Base-by-base conservation (phyloP, 352 stramenopile genomes). In the Pythium graminicola region DNA sequence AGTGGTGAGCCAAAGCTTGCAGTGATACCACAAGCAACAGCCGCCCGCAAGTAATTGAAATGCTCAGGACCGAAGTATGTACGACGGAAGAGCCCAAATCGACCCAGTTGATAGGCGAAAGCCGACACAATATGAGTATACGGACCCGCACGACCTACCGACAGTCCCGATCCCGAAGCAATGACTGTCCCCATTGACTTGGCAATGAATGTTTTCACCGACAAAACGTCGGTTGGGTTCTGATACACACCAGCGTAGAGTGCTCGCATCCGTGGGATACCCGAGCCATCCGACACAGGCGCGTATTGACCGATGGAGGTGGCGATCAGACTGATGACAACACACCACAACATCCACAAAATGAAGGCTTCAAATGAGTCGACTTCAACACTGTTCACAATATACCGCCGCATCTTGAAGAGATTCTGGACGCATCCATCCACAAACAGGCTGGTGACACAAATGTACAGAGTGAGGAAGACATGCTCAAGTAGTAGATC, bases 1-100 rank as follows among this genome's bases (percentile, higher is more conserved):
- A 93, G 60, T 2, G 82, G 82, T 0, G 81, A 88, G 5, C 82
- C 82, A 38, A 93, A 93, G 36, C 76, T 88, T 20, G 82, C 80
- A 0, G 82, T 91, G 51, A 89, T 79, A 19, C 82, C 82, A 52
- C 75, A 86, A 0, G 82, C 82, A 20, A 90, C 74, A 17, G 76
- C 82, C 72, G 27, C 45, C 11, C 79, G 75, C 38, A 92, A 54
- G 47, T 87, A 86, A 39, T 68, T 76, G 42, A 71, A 89, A 53
- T 84, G 83, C 57, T 90, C 73, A 1, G 79, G 76, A 0, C 74
- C 73, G 64, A 83, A 85, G 59, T 85, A 73, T 14, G 69, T 69
- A 17, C 69, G 74, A 2, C 80, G 81, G 43, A 92, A 90, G 14
- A 89, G 49, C n/a, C 61, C 50, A 14, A 89, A 63, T 27, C 72